Evolutionary conservation across 768 basidiomycete species (phyloP).

Genomic region (Fomitopsis pulvina): DNA sequence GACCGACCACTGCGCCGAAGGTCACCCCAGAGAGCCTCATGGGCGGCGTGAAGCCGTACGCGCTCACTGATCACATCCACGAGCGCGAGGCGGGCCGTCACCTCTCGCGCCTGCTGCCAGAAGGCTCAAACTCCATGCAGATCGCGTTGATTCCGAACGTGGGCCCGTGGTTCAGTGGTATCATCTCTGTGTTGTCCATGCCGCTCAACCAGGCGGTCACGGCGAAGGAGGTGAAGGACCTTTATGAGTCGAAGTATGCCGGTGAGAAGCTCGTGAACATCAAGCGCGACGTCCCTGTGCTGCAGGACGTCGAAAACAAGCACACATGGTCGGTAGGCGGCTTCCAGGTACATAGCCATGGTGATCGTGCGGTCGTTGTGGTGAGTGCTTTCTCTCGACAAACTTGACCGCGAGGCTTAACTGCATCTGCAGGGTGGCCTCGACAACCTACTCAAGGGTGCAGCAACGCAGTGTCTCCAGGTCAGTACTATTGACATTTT

Average conservation of each 20-base stretch:
- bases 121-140: constrained; percentile 33
- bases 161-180: constrained; percentile 94
- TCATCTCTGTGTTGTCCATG: constrained; percentile 80
- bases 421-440: constrained; percentile 63
- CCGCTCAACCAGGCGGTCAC: constrained; percentile 63
- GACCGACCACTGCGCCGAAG: constrained; percentile 74
- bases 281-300: constrained; percentile 61
- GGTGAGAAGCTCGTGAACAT: constrained; percentile 69
- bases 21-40: constrained; percentile 68
- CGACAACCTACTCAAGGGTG: constrained; percentile 96
- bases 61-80: constrained; percentile 96
- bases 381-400: constrained; percentile 37
- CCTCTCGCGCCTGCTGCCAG: constrained; percentile 54
- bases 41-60: constrained; percentile 77
- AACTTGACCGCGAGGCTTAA: neutral
- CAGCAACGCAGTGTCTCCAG: constrained; percentile 98
- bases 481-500: constrained; percentile 37
- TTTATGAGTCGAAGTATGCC: constrained; percentile 76
- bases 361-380: constrained; percentile 90
- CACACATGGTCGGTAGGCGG: constrained; percentile 93
- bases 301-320: constrained; percentile 70
- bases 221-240: constrained; percentile 62
- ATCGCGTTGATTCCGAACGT: constrained; percentile 86
- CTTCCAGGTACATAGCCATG: constrained; percentile 85
- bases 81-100: constrained; percentile 92